phyloP scores from a whole-genome alignment of 371 early-diverging fungal species.

The Mortierella sp. region DNA sequence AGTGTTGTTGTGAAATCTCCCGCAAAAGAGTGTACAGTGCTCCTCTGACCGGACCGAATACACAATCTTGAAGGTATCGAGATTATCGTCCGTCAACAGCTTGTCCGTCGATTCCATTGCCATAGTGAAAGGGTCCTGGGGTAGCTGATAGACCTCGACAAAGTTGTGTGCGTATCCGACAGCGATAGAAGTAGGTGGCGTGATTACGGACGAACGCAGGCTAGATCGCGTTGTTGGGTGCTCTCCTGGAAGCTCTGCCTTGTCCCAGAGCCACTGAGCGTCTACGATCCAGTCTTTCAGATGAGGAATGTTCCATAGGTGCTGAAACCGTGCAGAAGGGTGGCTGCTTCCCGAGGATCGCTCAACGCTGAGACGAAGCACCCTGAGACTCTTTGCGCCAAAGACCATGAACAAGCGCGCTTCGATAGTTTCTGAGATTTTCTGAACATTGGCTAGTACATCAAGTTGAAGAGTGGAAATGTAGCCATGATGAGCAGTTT shows the following conservation, averaged over 20 bases:
- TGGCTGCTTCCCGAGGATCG: neutral
- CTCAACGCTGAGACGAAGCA: slow-evolving; percentile 29
- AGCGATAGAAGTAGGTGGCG: slow-evolving; percentile 61
- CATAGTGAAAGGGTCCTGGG: slow-evolving; percentile 44
- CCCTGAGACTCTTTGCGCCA: slow-evolving; percentile 52
- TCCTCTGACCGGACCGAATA: slow-evolving; percentile 55
- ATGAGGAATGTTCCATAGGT: slow-evolving; percentile 44
- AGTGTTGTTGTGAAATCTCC: slow-evolving; percentile 71
- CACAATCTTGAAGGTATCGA: slow-evolving; percentile 17
- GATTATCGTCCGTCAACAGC: slow-evolving; percentile 15
- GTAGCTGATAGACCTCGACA: slow-evolving; percentile 68
- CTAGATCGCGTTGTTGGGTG: slow-evolving; percentile 33
- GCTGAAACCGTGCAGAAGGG: slow-evolving; percentile 22
- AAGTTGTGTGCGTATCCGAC: slow-evolving; percentile 85
- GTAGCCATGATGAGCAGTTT: neutral
- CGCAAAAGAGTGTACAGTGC: slow-evolving; percentile 68
- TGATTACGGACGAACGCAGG: slow-evolving; percentile 2
- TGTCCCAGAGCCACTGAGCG: slow-evolving; percentile 70
- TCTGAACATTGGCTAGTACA: slow-evolving; percentile 33
- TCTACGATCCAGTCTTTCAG: slow-evolving; percentile 82
- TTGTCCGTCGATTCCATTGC: slow-evolving; percentile 59
- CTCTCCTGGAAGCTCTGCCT: slow-evolving; percentile 35
- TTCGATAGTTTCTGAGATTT: slow-evolving; percentile 10
- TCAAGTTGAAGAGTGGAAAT: neutral
- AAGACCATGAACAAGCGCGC: slow-evolving; percentile 49